Percentiles rank a stretch among this genome's conserved stretches.
Conservation (phyloP, 2,329 filamentous ascomycete genomes). For the Microsporum ferrugineum region DNA sequence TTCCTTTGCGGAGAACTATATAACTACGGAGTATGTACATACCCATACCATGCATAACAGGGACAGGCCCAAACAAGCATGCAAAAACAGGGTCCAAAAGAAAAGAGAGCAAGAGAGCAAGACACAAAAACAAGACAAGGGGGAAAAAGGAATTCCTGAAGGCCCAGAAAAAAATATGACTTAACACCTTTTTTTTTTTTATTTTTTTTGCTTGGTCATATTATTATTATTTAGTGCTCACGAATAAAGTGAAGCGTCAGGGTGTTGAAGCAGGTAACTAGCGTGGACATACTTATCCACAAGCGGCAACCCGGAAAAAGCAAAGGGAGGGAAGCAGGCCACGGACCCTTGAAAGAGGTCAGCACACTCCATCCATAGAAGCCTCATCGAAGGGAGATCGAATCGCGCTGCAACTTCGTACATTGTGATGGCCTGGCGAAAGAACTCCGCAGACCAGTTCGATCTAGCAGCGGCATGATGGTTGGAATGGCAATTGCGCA, state of each 20-base stretch:
- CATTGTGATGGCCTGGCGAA: not conserved
- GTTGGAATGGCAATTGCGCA: not conserved
- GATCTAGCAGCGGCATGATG: not conserved
- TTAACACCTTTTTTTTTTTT: not conserved
- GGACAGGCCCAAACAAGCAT: not conserved
- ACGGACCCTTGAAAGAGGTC: not conserved
- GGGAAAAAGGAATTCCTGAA: not conserved
- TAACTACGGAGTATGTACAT: not conserved
- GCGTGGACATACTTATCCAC: not conserved
- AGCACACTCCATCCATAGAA: not conserved
- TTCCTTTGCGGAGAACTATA: not conserved
- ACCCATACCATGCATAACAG: not conserved
- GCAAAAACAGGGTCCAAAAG: not conserved
- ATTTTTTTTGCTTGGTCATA: no score
- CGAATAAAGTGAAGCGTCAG: not conserved
- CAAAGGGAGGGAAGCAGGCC: not conserved
- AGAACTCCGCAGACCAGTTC: not conserved
- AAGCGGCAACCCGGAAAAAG: constrained; percentile 4
- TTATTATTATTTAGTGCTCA: not conserved
- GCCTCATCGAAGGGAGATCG: not conserved
- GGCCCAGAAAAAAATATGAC: not conserved
- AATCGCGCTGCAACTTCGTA: not conserved
- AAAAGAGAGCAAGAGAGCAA: not conserved
- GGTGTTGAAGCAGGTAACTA: not conserved
- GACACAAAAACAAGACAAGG: not conserved